These are phyloP conservation scores for Corynespora cassiicola DNA, from an alignment of 2,329 filamentous ascomycete species.

Conservation along the genomic window DNA sequence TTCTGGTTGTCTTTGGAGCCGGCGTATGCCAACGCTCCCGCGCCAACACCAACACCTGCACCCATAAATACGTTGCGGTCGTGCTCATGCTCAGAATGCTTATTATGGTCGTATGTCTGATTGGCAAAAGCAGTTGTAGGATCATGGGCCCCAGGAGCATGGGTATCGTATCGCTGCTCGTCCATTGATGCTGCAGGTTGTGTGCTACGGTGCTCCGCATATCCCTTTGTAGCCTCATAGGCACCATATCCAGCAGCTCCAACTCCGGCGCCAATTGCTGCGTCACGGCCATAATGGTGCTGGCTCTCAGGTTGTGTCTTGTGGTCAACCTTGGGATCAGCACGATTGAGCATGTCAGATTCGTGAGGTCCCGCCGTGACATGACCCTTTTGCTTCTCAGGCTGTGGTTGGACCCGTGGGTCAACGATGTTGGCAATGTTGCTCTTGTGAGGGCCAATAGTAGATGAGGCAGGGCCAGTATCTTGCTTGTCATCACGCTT, in stretches of 20 bases:
- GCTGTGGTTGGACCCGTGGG: constrained; percentile 36
- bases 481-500: constrained; percentile 16
- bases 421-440: constrained; percentile 43
- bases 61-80: constrained; percentile 31
- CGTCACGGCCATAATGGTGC: constrained; percentile 32
- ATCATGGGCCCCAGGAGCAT: constrained; percentile 26
- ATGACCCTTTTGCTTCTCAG: constrained; percentile 32
- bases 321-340: constrained; percentile 32
- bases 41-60: constrained; percentile 21
- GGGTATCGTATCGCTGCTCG: constrained; percentile 39
- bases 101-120: constrained; percentile 24
- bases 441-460: constrained; percentile 40
- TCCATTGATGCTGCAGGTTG: constrained; percentile 35
- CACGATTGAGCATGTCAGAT: constrained; percentile 30
- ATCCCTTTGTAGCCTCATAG: constrained; percentile 37
- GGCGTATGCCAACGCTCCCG: no score
- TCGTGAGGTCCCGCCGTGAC: constrained; percentile 33
- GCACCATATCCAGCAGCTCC: constrained; percentile 39
- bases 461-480: constrained; percentile 26
- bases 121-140: constrained; percentile 21
- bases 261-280: constrained; percentile 37
- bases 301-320: constrained; percentile 8
- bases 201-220: constrained; percentile 37
- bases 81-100: constrained; percentile 15
- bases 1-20: not conserved